phyloP scores from a whole-genome alignment of 768 basidiomycete species.

The Panaeolus cyanescens region DNA sequence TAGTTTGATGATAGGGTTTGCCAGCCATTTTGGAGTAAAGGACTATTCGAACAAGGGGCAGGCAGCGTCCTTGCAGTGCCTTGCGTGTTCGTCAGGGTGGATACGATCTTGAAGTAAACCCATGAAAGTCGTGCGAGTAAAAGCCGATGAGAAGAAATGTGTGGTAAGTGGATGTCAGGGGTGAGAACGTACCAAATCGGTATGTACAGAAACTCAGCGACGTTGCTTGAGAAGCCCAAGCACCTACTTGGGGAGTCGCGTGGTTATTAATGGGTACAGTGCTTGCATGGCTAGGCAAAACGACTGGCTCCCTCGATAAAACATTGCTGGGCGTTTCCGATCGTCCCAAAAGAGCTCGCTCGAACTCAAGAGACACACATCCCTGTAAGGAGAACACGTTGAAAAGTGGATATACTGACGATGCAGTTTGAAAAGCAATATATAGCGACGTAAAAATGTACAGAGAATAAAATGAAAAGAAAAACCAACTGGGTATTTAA shows the following conservation, averaged over 20 bases:
- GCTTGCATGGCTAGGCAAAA: neutral
- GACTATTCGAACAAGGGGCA: neutral
- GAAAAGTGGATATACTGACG: neutral
- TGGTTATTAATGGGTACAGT: neutral
- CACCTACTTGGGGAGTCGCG: neutral
- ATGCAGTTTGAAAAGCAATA: neutral
- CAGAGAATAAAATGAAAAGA: slow-evolving; percentile 7
- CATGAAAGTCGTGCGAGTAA: neutral
- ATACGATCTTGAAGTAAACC: neutral
- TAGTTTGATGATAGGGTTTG: neutral
- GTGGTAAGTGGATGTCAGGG: neutral
- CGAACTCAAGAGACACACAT: neutral
- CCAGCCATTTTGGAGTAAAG: neutral
- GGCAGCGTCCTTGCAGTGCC: neutral
- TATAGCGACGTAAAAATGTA: slow-evolving; percentile 2
- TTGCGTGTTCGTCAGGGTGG: neutral
- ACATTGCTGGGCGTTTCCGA: neutral
- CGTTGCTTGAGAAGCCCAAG: neutral
- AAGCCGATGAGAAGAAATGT: neutral
- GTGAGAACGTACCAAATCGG: neutral
- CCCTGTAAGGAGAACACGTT: neutral
- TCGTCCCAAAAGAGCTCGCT: neutral
- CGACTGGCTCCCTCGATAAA: neutral
- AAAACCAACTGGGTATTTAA: slow-evolving; percentile 22
- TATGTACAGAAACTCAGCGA: neutral